Evolutionary conservation across 2,329 filamentous ascomycete genomes (phyloP), one percentile per base, ranked within the genome.

Genomic region (Trichoderma gracile): DNA sequence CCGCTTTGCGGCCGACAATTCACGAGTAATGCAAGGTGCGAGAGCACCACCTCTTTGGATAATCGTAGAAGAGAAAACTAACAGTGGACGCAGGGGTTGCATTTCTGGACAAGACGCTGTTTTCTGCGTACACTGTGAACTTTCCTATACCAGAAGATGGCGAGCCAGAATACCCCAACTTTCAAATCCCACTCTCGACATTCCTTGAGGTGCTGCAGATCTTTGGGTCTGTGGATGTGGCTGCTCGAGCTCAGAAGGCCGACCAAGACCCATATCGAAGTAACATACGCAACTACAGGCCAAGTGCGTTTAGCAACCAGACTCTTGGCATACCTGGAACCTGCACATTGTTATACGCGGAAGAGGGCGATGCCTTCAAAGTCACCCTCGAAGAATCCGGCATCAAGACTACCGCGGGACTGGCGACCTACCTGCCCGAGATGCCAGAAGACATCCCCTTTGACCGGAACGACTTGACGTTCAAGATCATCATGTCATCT

Each of bases 121-220:
- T 99, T 78, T 93, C 91, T 49, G 90, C 89, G 19, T 99, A 93
- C 76, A 86, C 82, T 21, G 90, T 92, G 75, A 88, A 89, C 68
- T 80, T 78, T 65, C 74, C 75, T 14, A 38, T 67, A 8, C 65
- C 68, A 1, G 74, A 78, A 15, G 78, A 80, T 21, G 78, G 78
- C 5, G 77, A 77, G 0, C 65, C 74, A 1, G 75, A 80, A 4
- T 82, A 86, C 33, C 88, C 91, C 8, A 86, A 84, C 58, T 99
- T 99, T 74, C 89, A 96, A 73, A 89, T 98, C 68, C 95, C 93
- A 2, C 85, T 99, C 9, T 84, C 89, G 5, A 91, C 94, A 19
- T 84, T 99, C 3, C 86, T 99, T 60, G 95, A 98, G 78, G 96
- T 94, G 0, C 83, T 99, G 8, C 94, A 97, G 73, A 98, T 99